These are phyloP conservation scores for Apiospora aurea DNA, from an alignment of 2,329 filamentous ascomycete species.

Conservation along the genomic window DNA sequence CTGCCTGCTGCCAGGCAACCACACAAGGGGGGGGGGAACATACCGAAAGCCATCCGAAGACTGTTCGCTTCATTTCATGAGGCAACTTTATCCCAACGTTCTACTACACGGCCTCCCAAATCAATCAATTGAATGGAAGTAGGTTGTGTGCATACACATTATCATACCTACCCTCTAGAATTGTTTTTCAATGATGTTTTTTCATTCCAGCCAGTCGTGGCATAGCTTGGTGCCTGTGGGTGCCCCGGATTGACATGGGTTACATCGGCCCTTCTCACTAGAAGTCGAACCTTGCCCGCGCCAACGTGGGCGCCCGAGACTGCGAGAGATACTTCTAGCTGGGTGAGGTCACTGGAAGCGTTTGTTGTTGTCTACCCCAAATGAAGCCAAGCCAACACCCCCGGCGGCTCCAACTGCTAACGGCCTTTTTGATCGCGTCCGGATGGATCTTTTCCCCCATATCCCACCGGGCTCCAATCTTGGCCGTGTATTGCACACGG, in stretches of 20 bases:
- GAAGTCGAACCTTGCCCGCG: not conserved
- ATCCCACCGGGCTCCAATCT: not conserved
- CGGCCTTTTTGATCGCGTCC: not conserved
- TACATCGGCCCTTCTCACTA: not conserved
- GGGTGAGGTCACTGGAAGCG: not conserved
- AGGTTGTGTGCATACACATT: not conserved
- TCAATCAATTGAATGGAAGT: not conserved
- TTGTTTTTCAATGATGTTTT: not conserved
- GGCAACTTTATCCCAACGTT: not conserved
- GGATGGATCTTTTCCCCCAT: not conserved
- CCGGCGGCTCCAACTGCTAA: not conserved
- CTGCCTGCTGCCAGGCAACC: not conserved
- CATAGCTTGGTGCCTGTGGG: not conserved
- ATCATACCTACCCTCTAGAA: not conserved
- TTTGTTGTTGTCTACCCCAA: not conserved
- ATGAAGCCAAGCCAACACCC: not conserved
- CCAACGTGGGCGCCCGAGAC: not conserved
- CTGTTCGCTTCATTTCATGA: not conserved
- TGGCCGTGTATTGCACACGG: not conserved
- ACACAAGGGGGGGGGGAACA: too few species aligned
- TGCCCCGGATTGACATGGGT: conserved; percentile 4
- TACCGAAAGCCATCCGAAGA: not conserved
- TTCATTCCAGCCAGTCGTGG: conserved; percentile 14
- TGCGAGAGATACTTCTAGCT: not conserved
- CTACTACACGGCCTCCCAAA: not conserved